Percentiles rank a stretch among this genome's conserved stretches.
Conservation (phyloP, 2,329 filamentous ascomycete species). For the Lecanicillium sp. region DNA sequence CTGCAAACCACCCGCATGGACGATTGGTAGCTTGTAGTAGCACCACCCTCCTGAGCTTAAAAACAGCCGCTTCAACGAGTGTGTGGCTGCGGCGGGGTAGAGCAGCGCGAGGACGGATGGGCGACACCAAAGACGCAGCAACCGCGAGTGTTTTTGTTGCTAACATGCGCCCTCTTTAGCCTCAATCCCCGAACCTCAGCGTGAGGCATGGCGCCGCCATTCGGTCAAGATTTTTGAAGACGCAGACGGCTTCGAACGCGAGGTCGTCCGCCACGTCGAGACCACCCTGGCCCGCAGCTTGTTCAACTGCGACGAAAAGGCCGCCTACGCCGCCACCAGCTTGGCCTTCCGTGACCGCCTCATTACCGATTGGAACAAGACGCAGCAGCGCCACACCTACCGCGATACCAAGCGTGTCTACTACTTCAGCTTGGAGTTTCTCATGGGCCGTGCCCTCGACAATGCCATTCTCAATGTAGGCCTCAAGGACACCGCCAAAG, state of each 20-base stretch:
- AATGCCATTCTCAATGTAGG: constrained; percentile 98
- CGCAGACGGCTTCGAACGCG: constrained; percentile 78
- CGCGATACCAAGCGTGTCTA: constrained; percentile 90
- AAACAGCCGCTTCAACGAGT: too few species aligned
- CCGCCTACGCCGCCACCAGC: constrained; percentile 84
- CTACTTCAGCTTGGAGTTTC: constrained; percentile 93
- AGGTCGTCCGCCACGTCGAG: constrained; percentile 90
- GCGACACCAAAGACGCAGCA: too few species aligned
- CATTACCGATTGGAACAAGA: constrained; percentile 95
- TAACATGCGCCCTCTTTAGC: constrained; percentile 31
- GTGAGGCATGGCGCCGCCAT: constrained; percentile 66
- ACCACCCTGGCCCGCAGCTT: constrained; percentile 91
- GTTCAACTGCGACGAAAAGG: constrained; percentile 95
- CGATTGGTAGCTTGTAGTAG: too few species aligned
- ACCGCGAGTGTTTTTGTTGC: too few species aligned
- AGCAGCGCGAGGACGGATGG: too few species aligned
- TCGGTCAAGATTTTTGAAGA: constrained; percentile 62
- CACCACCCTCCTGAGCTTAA: too few species aligned
- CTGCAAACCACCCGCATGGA: too few species aligned
- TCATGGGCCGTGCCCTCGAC: constrained; percentile 94
- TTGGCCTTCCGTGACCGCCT: constrained; percentile 89
- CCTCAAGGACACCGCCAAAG: constrained; percentile 73
- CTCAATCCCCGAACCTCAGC: constrained; percentile 80
- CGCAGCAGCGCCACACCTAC: constrained; percentile 91
- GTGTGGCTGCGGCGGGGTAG: too few species aligned